Evolutionary conservation across 371 early-diverging fungal species (phyloP).

Genomic region (Mortierella polycephala): DNA sequence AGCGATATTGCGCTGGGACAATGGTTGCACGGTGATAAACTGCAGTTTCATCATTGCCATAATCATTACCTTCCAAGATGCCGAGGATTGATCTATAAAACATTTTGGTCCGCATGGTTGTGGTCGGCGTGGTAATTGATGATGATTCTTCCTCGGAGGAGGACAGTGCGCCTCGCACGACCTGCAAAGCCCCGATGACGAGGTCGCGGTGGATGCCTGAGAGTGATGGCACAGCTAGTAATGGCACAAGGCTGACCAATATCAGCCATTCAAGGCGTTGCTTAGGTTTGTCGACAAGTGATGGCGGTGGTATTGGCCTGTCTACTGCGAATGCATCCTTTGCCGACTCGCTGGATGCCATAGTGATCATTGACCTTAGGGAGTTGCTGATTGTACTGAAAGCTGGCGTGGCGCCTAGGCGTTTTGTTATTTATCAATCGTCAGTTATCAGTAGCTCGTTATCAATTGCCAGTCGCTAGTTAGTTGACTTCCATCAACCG

Average conservation of each 20-base stretch:
- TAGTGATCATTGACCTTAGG: slow-evolving; percentile 28
- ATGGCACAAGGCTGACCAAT: slow-evolving; percentile 18
- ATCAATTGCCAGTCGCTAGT: neutral
- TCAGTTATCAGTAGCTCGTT: neutral
- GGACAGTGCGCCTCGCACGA: slow-evolving; percentile 11
- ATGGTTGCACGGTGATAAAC: neutral
- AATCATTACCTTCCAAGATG: slow-evolving; percentile 22
- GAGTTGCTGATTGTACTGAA: slow-evolving; percentile 10
- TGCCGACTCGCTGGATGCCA: slow-evolving; percentile 6
- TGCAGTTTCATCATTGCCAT: too few species aligned
- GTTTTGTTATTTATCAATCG: slow-evolving; percentile 2
- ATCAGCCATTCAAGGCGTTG: slow-evolving; percentile 38
- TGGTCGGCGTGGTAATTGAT: neutral
- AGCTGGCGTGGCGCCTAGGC: slow-evolving; percentile 10
- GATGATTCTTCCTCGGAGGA: slow-evolving; percentile 19
- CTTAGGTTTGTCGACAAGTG: slow-evolving; percentile 23
- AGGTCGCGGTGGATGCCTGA: slow-evolving; percentile 17
- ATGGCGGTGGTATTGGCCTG: slow-evolving; percentile 1
- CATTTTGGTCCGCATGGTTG: slow-evolving; percentile 8
- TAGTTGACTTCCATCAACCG: too few species aligned
- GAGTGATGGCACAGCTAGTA: slow-evolving; percentile 21
- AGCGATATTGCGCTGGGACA: neutral
- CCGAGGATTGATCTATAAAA: slow-evolving; percentile 20
- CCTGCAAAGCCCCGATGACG: slow-evolving; percentile 13
- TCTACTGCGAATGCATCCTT: slow-evolving; percentile 21